Conservation (phyloP, 192 early-diverging fungal genomes). For the Backusella tuberculispora region DNA sequence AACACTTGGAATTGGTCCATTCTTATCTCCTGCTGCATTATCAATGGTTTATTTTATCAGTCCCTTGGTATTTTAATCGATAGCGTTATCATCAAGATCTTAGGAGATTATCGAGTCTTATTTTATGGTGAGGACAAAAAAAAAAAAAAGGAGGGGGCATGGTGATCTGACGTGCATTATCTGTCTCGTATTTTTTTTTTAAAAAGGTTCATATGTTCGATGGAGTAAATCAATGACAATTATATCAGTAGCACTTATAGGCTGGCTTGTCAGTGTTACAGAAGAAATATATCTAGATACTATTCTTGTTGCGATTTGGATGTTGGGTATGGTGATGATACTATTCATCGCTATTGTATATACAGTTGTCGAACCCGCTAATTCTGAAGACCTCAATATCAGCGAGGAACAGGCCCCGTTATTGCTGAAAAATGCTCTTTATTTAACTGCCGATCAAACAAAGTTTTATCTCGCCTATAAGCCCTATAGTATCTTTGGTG, state of each 20-base stretch:
- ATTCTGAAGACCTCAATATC: constrained; percentile 16
- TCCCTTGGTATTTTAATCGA: constrained; percentile 25
- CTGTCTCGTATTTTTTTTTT: background rate
- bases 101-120: constrained; percentile 34
- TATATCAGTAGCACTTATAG: background rate
- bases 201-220: constrained; percentile 17
- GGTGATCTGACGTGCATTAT: constrained; percentile 22
- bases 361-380: constrained; percentile 3
- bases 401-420: constrained; percentile 23
- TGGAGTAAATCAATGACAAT: background rate
- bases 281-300: background rate
- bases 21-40: constrained; percentile 8
- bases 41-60: constrained; percentile 34
- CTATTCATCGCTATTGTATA: constrained; percentile 1
- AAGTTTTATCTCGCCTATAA: constrained; percentile 16
- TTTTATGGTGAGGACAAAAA: constrained; percentile 33
- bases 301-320: background rate
- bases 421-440: constrained; percentile 24
- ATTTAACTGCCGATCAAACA: constrained; percentile 15
- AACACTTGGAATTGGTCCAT: background rate
- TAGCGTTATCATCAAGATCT: constrained; percentile 29
- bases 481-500: constrained; percentile 39
- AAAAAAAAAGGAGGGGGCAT: background rate
- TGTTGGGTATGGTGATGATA: background rate
- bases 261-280: constrained; percentile 15